Evolutionary conservation across 306 rosid species (phyloP).

Genomic region (Mucuna pruriens): DNA sequence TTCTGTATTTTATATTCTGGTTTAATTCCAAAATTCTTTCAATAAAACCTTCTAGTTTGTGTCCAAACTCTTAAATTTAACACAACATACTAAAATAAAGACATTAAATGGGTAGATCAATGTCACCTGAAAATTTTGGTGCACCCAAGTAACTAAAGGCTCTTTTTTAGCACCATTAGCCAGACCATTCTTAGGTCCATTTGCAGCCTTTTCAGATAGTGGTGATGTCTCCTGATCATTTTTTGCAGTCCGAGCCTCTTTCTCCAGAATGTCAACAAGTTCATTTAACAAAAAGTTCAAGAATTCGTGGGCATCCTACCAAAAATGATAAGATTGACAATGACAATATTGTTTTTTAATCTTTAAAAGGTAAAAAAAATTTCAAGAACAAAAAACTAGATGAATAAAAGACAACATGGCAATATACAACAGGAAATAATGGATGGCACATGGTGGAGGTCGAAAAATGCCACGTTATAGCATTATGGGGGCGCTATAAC

Average conservation of each 20-base stretch:
- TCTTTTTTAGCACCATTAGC: slow-evolving; percentile 75
- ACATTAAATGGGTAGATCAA: slow-evolving; percentile 21
- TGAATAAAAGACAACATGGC: not conserved
- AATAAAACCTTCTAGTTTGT: not conserved
- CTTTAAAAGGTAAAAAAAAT: too few species aligned
- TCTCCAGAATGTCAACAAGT: slow-evolving; percentile 92
- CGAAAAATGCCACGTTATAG: too few species aligned
- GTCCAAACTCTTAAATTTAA: not conserved
- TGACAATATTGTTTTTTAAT: not conserved
- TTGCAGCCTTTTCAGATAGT: slow-evolving; percentile 62
- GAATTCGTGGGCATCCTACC: slow-evolving; percentile 93
- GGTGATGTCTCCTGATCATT: slow-evolving; percentile 71
- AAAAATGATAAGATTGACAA: slow-evolving; percentile 29
- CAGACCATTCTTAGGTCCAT: slow-evolving; percentile 62
- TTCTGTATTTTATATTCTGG: not conserved
- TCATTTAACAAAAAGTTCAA: slow-evolving; percentile 91
- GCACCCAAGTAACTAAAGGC: slow-evolving; percentile 93
- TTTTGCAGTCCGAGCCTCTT: slow-evolving; percentile 76
- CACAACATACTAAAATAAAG: not conserved
- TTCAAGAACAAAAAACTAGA: not conserved
- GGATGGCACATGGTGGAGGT: too few species aligned
- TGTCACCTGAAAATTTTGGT: slow-evolving; percentile 89
- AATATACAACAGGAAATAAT: too few species aligned
- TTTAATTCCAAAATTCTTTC: not conserved
- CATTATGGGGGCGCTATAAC: too few species aligned